These are phyloP conservation scores for Metarhizium album DNA, from an alignment of 2,329 filamentous ascomycete genomes.

Conservation along the genomic window DNA sequence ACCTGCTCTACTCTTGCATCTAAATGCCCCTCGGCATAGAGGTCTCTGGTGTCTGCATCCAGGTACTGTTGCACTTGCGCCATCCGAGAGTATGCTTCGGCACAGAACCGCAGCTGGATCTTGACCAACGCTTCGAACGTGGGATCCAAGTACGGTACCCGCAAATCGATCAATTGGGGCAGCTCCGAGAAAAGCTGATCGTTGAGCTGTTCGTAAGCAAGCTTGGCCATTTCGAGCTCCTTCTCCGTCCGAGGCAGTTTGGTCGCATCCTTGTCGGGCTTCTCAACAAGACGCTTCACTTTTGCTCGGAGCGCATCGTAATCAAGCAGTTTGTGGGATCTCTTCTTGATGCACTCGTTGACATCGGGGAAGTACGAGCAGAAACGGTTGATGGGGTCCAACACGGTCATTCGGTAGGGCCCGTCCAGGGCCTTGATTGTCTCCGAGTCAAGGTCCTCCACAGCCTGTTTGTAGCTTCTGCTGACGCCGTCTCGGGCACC, in stretches of 20 bases:
- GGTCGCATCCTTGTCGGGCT: conserved; percentile 95
- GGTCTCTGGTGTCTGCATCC: conserved; percentile 87
- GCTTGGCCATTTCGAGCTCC: conserved; percentile 89
- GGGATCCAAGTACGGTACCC: conserved; percentile 93
- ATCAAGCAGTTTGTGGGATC: conserved; percentile 95
- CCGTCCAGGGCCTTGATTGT: conserved; percentile 98
- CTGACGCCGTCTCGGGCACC: conserved; percentile 92
- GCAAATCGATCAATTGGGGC: conserved; percentile 90
- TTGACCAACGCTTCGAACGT: conserved; percentile 97
- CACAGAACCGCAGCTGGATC: conserved; percentile 95
- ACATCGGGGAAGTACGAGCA: conserved; percentile 98
- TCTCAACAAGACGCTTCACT: conserved; percentile 94
- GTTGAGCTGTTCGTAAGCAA: conserved; percentile 91
- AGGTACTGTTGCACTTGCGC: conserved; percentile 98
- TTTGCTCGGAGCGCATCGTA: conserved; percentile 93
- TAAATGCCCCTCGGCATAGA: conserved; percentile 88
- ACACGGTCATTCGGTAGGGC: conserved; percentile 84
- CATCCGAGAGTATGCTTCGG: conserved; percentile 95
- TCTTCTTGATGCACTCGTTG: conserved; percentile 99
- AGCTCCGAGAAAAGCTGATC: conserved; percentile 89
- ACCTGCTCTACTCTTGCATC: conserved; percentile 92
- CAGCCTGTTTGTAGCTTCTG: conserved; percentile 94
- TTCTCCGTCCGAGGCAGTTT: conserved; percentile 94
- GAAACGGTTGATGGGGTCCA: conserved; percentile 92
- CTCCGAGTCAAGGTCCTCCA: conserved; percentile 93